Evolutionary conservation across 2,329 filamentous ascomycete species (phyloP).

Genomic region (Phaeosphaeriaceae sp.): DNA sequence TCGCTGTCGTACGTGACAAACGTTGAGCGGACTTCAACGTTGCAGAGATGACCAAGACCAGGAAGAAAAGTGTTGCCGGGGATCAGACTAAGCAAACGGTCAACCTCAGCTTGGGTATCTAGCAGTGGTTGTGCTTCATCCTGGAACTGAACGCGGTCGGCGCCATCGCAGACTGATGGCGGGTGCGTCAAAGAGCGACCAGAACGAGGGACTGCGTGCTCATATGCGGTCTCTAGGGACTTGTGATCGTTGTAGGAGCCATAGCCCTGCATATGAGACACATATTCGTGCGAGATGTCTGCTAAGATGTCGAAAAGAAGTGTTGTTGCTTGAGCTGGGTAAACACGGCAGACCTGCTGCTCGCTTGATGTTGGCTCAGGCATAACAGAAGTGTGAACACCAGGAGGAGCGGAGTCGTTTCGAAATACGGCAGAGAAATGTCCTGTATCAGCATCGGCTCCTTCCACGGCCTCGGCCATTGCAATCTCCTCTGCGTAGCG

Average conservation of each 20-base stretch:
- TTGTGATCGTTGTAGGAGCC: background rate
- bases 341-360: slow-evolving; percentile 1
- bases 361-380: background rate
- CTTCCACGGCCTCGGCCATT: background rate
- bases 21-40: slow-evolving; percentile 3
- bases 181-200: slow-evolving; percentile 4
- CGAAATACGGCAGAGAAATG: background rate
- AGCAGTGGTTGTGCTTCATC: background rate
- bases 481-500: slow-evolving; percentile 1
- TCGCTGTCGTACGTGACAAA: slow-evolving; percentile 8
- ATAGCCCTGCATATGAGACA: background rate
- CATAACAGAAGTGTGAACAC: background rate
- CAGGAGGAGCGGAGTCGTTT: background rate
- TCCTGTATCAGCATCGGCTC: background rate
- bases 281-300: background rate
- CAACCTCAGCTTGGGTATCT: background rate
- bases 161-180: background rate
- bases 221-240: background rate
- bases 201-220: background rate
- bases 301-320: slow-evolving; percentile 8
- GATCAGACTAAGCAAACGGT: slow-evolving; percentile 5
- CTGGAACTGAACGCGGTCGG: background rate
- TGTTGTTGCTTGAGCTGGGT: background rate
- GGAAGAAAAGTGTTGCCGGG: slow-evolving; percentile 4
- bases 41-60: slow-evolving; percentile 5